Base-by-base conservation (phyloP, 768 basidiomycete species). In the Russula sp. region DNA sequence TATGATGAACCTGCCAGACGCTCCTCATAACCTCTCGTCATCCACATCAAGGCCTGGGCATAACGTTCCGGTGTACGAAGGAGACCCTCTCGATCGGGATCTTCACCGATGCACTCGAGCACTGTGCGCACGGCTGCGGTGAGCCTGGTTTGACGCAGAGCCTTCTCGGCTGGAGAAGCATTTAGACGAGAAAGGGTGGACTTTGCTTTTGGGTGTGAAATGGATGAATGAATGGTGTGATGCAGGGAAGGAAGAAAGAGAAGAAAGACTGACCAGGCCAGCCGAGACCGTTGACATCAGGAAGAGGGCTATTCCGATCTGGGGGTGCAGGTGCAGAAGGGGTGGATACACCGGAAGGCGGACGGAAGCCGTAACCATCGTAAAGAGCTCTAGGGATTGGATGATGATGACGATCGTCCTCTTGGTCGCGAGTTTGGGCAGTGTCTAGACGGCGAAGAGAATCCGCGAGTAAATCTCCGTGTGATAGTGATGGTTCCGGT, bases 11-110 rank as follows among this genome's bases (percentile, higher is more conserved):
- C 92, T 76, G 87, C 85, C 68, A 99, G 77, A 67, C 92, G 85
- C 73, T 98, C 95, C 73, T 98, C 97, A 75, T 99, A 99, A 10
- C 97, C 97, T 72, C 89, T 86, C 39, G 97, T 98, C 95, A 98
- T 97, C 94, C 94, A 98, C 81, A 99, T 84, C 58, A 99, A 79
- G 32, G 97, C 94, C 76, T 98, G 91, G 27, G 95, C 94, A 75
- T 97, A 99, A 44, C 97, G 83, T 68, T 95, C 91, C 31, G 97
- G 97, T 2, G 97, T 99, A 71, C 86, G 85, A 57, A 88, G 77
- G 22, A 99, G 80, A 18, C 97, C 97, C 72, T 98, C 96, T 40
- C 97, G 83, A 73, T 92, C 86, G 6, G 97, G 97, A 77, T 98
- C 97, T 76, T 99, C 97, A 61, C 97, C 97, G 65, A 99, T 95